These are phyloP conservation scores for Cardamine chenopodiifolia DNA, from an alignment of 345 rosid species.

Conservation along the genomic window DNA sequence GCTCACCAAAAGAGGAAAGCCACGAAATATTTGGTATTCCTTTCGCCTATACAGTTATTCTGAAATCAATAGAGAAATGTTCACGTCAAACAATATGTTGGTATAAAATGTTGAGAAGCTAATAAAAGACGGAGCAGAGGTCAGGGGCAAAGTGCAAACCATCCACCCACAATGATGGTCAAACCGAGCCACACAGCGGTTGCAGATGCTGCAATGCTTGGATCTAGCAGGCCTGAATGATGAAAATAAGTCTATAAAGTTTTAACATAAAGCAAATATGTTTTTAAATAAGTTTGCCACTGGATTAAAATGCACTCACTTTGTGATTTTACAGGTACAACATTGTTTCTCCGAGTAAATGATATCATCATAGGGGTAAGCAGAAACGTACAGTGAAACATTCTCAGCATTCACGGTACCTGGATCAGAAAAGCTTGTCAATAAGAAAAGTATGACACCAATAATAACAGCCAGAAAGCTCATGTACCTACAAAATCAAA, in stretches of 20 bases:
- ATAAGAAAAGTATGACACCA: slow-evolving; percentile 72
- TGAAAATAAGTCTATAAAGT: background rate
- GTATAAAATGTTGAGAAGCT: background rate
- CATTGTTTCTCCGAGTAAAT: slow-evolving; percentile 77
- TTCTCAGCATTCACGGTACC: slow-evolving; percentile 74
- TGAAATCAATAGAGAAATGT: slow-evolving; percentile 44
- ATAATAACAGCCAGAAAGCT: slow-evolving; percentile 71
- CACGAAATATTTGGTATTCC: slow-evolving; percentile 79
- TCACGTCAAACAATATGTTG: slow-evolving; percentile 15
- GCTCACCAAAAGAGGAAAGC: slow-evolving; percentile 96
- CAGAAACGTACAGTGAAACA: slow-evolving; percentile 64
- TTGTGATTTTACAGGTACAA: slow-evolving; percentile 77
- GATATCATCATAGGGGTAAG: slow-evolving; percentile 83
- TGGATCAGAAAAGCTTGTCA: slow-evolving; percentile 90
- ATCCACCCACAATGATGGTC: slow-evolving; percentile 99
- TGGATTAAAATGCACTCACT: slow-evolving; percentile 51
- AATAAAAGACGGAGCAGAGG: background rate
- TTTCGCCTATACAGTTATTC: slow-evolving; percentile 96
- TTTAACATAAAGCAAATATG: slow-evolving; percentile 10
- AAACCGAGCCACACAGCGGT: slow-evolving; percentile 92
- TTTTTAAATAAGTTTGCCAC: slow-evolving; percentile 2
- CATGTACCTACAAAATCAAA: slow-evolving; percentile 57
- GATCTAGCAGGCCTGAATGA: slow-evolving; percentile 92
- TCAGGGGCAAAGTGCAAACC: slow-evolving; percentile 49
- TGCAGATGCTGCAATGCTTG: slow-evolving; percentile 91